Base-by-base conservation (phyloP, 2,329 filamentous ascomycete genomes). In the Ophiostoma montium region DNA sequence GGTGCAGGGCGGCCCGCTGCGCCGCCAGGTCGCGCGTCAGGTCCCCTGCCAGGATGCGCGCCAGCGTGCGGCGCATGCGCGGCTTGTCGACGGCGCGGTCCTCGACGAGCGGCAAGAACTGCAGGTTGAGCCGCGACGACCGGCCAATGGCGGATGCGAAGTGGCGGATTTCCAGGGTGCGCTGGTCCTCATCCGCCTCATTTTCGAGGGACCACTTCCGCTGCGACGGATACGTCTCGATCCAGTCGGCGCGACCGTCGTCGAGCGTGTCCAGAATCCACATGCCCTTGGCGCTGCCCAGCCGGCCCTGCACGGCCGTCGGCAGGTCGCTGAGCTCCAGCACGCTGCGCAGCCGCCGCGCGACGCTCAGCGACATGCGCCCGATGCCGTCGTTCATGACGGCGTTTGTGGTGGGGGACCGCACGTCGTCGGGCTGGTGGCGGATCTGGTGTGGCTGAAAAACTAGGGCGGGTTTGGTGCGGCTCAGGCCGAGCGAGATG, bases 251-350 rank as follows among this genome's bases (percentile, higher is more conserved):
- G 2, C 70, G 64, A 1, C 64, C 63, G 0, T 61, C 62, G 23
- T 74, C 70, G 0, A 66, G 58, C 0, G 69, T 66, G 54, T 82
- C 78, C 5, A 82, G 62, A 43, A 82, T 70, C 84, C 84, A 89
- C 55, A 89, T 69, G 0, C 85, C 86, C 60, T 90, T 90, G 0
- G 82, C 82, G 16, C 81, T 76, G 10, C 78, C 82, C 33, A 89
- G 74, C 0, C 86, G 74, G 1, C 69, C 84, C 61, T 90, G 85
- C 42, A 82, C 79, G 0, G 72, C 80, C 32, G 75, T 75, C 0
- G 83, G 82, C 0, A 75, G 60, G n/a, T 74, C 68, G 0, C 60
- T 55, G 0, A 82, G 62, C 0, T 71, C 72, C 9, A 84, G 67
- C 0, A 53, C 53, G 1, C 68, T 58, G 23, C 72, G 69, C 5